phyloP scores from a whole-genome alignment of 257 asterid species.

The Solanum etuberosum region DNA sequence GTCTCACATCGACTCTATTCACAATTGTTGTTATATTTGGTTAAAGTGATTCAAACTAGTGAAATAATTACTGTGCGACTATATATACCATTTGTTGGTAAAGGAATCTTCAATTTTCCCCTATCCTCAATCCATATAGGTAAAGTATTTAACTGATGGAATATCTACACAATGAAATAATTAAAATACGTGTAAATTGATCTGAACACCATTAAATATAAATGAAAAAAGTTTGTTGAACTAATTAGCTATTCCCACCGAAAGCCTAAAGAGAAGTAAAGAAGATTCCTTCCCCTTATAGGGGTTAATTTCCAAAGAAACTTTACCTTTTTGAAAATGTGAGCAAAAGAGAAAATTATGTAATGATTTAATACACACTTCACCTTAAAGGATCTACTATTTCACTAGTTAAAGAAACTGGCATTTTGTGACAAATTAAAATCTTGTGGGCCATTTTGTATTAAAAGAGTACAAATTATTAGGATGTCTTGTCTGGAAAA shows the following conservation, averaged over 20 bases:
- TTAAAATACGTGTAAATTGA: fast-evolving
- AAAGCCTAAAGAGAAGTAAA: conserved; percentile 27
- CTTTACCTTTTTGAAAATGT: not conserved
- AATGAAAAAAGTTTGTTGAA: conserved; percentile 9
- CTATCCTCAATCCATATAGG: not conserved
- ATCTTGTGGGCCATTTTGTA: conserved; percentile 11
- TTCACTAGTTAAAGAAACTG: conserved; percentile 1
- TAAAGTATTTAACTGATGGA: not conserved
- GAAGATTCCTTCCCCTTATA: not conserved
- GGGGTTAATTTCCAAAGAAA: not conserved
- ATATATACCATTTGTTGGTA: not conserved
- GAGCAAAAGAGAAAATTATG: not conserved
- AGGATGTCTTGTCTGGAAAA: not conserved
- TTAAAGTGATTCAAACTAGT: not conserved
- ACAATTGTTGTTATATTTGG: fast-evolving
- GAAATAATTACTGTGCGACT: not conserved
- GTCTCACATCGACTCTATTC: not conserved
- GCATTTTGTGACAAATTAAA: conserved; percentile 28
- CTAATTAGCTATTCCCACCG: conserved; percentile 34
- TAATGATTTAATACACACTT: not conserved
- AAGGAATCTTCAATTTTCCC: not conserved
- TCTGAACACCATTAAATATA: fast-evolving
- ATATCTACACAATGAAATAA: not conserved
- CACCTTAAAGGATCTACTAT: not conserved
- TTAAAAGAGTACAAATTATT: not conserved